These are phyloP conservation scores for Chytriomyces sp. DNA, from an alignment of 192 early-diverging fungal genomes.

Conservation along the genomic window DNA sequence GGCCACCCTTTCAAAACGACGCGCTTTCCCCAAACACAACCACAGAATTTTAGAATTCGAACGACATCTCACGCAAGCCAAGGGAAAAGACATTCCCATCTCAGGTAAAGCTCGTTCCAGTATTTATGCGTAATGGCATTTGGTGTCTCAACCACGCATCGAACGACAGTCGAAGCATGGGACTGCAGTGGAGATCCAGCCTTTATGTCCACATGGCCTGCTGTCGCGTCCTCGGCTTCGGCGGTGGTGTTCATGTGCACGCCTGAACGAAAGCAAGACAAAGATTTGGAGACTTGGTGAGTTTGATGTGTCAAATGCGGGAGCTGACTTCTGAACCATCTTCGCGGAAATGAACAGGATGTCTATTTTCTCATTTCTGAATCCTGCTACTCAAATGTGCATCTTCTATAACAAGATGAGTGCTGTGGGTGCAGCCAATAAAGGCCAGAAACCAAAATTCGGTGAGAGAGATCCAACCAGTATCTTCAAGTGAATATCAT, in stretches of 20 bases:
- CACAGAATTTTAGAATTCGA: slow-evolving; percentile 27
- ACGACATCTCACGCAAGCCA: slow-evolving; percentile 10
- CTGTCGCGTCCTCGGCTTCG: slow-evolving; percentile 38
- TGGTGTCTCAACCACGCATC: too few relatives aligned
- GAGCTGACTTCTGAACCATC: not conserved
- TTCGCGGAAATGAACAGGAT: slow-evolving; percentile 31
- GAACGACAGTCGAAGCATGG: slow-evolving; percentile 49
- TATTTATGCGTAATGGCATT: not conserved
- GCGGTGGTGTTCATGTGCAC: slow-evolving; percentile 41
- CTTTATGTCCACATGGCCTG: slow-evolving; percentile 37
- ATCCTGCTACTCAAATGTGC: slow-evolving; percentile 32
- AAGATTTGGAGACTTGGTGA: slow-evolving; percentile 48
- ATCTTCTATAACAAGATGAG: slow-evolving; percentile 42
- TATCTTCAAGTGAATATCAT: not conserved
- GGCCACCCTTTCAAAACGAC: not conserved
- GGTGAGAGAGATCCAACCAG: not conserved
- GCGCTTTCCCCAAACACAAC: not conserved
- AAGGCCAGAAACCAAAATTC: slow-evolving; percentile 20
- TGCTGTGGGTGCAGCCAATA: not conserved
- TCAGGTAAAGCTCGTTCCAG: not conserved
- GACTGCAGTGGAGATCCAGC: slow-evolving; percentile 52
- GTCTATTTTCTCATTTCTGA: slow-evolving; percentile 37
- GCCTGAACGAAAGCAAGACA: slow-evolving; percentile 43
- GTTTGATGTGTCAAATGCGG: not conserved
- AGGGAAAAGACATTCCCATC: slow-evolving; percentile 15